Conservation (phyloP, 129 eudicot genomes). For the Tagetes patula region DNA sequence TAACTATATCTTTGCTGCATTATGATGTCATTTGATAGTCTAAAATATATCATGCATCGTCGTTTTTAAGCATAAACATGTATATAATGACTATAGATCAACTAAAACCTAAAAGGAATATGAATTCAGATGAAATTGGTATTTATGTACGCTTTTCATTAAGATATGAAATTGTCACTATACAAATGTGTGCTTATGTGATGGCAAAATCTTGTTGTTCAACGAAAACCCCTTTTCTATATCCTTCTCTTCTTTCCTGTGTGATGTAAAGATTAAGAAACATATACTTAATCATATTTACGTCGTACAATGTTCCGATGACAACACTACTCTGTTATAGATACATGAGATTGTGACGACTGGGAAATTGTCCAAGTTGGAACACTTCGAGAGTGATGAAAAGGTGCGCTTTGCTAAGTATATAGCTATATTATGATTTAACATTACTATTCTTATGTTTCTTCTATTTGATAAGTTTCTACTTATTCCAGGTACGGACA, state of each 20-base stretch:
- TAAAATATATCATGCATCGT: background rate
- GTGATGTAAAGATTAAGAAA: background rate
- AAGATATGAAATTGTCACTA: background rate
- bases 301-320: constrained; percentile 21
- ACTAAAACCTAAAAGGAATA: background rate
- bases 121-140: background rate
- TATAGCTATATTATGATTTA: background rate
- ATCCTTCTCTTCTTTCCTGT: background rate
- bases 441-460: background rate
- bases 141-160: background rate
- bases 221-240: background rate
- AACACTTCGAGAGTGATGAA: constrained; percentile 92
- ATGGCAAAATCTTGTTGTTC: background rate
- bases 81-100: background rate
- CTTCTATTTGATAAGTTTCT: background rate
- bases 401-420: constrained; percentile 49
- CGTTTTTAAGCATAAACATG: background rate
- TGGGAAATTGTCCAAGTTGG: constrained; percentile 91
- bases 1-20: background rate
- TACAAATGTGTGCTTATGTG: constrained; percentile 8
- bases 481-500: constrained; percentile 58
- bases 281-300: background rate
- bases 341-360: constrained; percentile 87
- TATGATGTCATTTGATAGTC: constrained; percentile 1
- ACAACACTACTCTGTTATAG: constrained; percentile 46